Conservation (phyloP, 805 yeast genomes). For the Ascoidea rubescens region DNA sequence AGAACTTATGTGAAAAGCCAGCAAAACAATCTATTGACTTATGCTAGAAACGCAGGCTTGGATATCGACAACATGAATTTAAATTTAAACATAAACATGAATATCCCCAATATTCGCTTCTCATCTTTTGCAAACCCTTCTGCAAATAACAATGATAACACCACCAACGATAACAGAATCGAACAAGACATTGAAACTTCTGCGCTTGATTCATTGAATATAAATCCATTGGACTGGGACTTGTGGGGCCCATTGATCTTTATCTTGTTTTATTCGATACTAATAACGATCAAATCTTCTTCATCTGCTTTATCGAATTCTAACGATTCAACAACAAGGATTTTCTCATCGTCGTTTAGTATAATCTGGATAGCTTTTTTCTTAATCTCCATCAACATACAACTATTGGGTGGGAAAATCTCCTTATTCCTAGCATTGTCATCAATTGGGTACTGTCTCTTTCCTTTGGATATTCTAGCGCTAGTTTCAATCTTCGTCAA, state of each 20-base stretch:
- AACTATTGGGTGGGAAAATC: slow-evolving; percentile 44
- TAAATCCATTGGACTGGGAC: slow-evolving; percentile 36
- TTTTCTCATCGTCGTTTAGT: slow-evolving; percentile 51
- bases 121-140: too few species aligned
- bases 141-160: too few species aligned
- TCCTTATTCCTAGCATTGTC: slow-evolving; percentile 57
- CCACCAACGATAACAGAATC: too few species aligned
- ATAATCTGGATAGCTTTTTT: slow-evolving; percentile 51
- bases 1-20: slow-evolving; percentile 17
- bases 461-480: slow-evolving; percentile 42
- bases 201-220: slow-evolving; percentile 5
- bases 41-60: neutral
- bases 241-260: slow-evolving; percentile 63
- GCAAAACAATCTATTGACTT: slow-evolving; percentile 17
- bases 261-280: slow-evolving; percentile 38
- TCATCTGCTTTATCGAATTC: slow-evolving; percentile 21
- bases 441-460: slow-evolving; percentile 56
- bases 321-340: slow-evolving; percentile 24
- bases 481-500: slow-evolving; percentile 32
- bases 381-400: slow-evolving; percentile 49
- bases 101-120: too few species aligned
- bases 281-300: slow-evolving; percentile 22
- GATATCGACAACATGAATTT: neutral
- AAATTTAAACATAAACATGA: too few species aligned
- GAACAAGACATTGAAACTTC: too few species aligned